phyloP scores from a whole-genome alignment of 2,329 filamentous ascomycete species.

The Ilyonectria robusta region DNA sequence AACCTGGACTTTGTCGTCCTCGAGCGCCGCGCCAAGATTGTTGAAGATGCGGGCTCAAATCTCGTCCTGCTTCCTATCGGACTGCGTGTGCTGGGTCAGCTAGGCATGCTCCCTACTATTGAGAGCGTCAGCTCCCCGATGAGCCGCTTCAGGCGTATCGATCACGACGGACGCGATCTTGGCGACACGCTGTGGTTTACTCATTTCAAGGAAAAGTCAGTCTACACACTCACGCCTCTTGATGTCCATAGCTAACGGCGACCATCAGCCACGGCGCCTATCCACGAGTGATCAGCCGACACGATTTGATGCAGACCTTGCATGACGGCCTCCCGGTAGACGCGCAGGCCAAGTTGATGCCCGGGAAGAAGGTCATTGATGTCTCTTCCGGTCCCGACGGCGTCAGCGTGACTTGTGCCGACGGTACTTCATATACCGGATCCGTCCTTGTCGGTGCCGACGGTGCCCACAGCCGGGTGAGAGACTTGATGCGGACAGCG shows the following conservation, averaged over 20 bases:
- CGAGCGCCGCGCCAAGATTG: conserved; percentile 48
- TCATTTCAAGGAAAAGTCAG: conserved; percentile 45
- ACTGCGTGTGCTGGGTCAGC: conserved; percentile 50
- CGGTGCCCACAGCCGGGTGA: conserved; percentile 36
- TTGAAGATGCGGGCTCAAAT: conserved; percentile 48
- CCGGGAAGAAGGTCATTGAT: conserved; percentile 38
- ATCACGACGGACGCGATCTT: too few species aligned
- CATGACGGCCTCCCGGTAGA: conserved; percentile 18
- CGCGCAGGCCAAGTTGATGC: conserved; percentile 18
- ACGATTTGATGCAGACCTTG: conserved; percentile 20
- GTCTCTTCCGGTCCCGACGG: conserved; percentile 22
- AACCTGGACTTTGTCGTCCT: conserved; percentile 58
- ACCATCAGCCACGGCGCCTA: conserved; percentile 43
- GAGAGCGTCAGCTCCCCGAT: conserved; percentile 41
- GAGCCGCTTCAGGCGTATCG: conserved; percentile 24
- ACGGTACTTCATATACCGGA: conserved; percentile 36
- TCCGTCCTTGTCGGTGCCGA: conserved; percentile 42
- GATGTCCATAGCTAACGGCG: neutral
- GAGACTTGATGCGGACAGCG: conserved; percentile 31
- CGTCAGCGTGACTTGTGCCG: conserved; percentile 34
- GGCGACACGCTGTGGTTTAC: conserved; percentile 42
- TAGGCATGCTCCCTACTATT: conserved; percentile 47
- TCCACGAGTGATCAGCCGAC: conserved; percentile 49
- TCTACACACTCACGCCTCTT: neutral
- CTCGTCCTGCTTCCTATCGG: conserved; percentile 49